These are phyloP conservation scores for Phytophthora sansomeana DNA, from an alignment of 352 stramenopile genomes.

Conservation along the genomic window DNA sequence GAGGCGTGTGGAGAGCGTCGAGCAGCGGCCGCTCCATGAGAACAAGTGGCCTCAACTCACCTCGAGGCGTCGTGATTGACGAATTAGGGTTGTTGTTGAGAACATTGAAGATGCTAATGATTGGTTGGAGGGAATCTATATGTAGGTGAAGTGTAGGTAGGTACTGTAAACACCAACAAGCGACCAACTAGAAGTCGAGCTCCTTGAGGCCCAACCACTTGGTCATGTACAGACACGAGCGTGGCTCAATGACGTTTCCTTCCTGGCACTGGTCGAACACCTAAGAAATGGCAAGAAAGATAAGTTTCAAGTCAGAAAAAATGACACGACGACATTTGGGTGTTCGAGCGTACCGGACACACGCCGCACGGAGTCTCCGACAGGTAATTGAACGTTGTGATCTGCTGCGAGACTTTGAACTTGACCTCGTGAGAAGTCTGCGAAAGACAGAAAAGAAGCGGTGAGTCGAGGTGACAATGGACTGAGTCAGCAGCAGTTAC, in stretches of 20 bases:
- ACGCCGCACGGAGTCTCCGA: slow-evolving; percentile 91
- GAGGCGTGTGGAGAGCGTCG: slow-evolving; percentile 14
- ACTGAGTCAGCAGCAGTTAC: slow-evolving; percentile 15
- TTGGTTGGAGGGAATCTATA: slow-evolving; percentile 32
- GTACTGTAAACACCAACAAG: no score
- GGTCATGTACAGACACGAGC: slow-evolving; percentile 91
- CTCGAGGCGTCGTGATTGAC: neutral
- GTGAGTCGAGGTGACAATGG: slow-evolving; percentile 6
- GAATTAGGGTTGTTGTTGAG: slow-evolving; percentile 6
- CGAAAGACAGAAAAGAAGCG: slow-evolving; percentile 4
- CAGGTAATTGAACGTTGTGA: slow-evolving; percentile 89
- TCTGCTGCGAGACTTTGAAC: slow-evolving; percentile 90
- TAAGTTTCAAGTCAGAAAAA: slow-evolving; percentile 20
- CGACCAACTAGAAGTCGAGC: slow-evolving; percentile 73
- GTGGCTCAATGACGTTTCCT: slow-evolving; percentile 91
- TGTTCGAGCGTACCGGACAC: slow-evolving; percentile 70
- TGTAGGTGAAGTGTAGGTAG: slow-evolving; percentile 1
- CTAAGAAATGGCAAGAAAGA: slow-evolving; percentile 34
- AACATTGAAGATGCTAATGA: slow-evolving; percentile 1
- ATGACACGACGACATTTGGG: neutral
- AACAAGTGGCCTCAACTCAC: neutral
- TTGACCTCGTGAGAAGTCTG: slow-evolving; percentile 80
- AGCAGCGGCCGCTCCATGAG: slow-evolving; percentile 36
- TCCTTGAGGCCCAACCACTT: slow-evolving; percentile 93
- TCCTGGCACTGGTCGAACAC: slow-evolving; percentile 93